Conservation (phyloP, 169 alveolate species). For the Theileria parva region DNA sequence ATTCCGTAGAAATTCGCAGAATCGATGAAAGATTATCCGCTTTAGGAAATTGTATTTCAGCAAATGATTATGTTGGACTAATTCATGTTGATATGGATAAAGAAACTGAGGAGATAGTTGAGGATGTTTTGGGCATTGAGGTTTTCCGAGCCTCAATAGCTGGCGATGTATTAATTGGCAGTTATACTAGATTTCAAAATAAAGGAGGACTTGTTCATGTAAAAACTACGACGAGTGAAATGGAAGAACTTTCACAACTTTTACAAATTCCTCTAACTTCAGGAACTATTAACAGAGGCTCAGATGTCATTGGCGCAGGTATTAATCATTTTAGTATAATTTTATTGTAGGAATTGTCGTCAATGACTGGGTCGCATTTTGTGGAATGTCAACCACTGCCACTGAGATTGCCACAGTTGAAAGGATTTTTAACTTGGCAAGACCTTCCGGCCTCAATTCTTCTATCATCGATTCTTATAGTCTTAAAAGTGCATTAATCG, state of each 20-base stretch:
- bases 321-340: neutral
- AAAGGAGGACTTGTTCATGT: conserved; percentile 98
- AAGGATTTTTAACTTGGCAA: conserved; percentile 90
- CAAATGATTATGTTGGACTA: conserved; percentile 97
- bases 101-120: conserved; percentile 97
- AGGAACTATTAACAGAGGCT: conserved; percentile 99
- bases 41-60: conserved; percentile 96
- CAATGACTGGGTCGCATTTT: conserved; percentile 98
- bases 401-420: conserved; percentile 96
- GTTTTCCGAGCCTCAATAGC: conserved; percentile 98
- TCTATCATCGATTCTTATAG: conserved; percentile 59
- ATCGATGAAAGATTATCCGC: conserved; percentile 98
- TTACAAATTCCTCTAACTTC: conserved; percentile 96
- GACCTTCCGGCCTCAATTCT: conserved; percentile 67
- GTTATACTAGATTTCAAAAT: conserved; percentile 93
- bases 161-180: conserved; percentile 97
- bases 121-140: conserved; percentile 96
- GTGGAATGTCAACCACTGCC: conserved; percentile 99
- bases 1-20: conserved; percentile 90
- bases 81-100: conserved; percentile 97
- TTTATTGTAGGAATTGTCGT: conserved; percentile 93
- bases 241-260: conserved; percentile 95
- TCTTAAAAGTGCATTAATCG: conserved; percentile 71
- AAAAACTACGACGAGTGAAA: conserved; percentile 94
- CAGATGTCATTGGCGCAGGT: conserved; percentile 93